phyloP scores from a whole-genome alignment of 352 stramenopile genomes.

The Phytophthora fragariae region DNA sequence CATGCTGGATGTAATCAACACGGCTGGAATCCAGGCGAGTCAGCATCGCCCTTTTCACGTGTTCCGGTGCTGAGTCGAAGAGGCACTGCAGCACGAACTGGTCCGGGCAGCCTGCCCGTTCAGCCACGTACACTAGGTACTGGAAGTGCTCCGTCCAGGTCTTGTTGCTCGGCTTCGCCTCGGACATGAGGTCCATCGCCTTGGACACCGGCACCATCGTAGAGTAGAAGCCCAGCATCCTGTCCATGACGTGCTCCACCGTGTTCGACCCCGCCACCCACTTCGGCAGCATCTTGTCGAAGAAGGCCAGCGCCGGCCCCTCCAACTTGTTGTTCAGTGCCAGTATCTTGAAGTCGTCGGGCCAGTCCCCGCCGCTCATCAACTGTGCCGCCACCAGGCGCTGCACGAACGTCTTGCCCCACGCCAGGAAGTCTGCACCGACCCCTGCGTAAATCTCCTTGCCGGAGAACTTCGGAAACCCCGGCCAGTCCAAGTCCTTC shows the following conservation, averaged over 20 bases:
- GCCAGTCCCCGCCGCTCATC: no score
- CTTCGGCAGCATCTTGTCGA: neutral
- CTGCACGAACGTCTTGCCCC: neutral
- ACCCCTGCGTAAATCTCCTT: neutral
- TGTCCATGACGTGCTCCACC: neutral
- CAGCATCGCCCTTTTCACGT: conserved; percentile 3
- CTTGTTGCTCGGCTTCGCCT: neutral
- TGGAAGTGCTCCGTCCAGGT: conserved; percentile 16
- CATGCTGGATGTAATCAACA: conserved; percentile 7
- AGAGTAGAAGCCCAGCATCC: neutral
- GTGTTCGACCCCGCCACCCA: neutral
- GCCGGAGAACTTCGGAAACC: neutral
- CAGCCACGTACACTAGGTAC: conserved; percentile 6
- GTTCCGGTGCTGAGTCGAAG: neutral
- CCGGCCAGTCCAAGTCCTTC: neutral
- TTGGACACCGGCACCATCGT: neutral
- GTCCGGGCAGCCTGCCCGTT: neutral
- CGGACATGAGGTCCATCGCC: neutral
- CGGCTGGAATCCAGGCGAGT: conserved; percentile 1
- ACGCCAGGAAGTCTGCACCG: neutral
- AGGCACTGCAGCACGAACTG: conserved; percentile 11
- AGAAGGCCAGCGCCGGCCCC: neutral
- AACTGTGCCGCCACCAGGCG: no score
- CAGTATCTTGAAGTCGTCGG: no score
- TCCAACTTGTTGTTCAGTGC: no score